Percentiles rank a stretch among this genome's conserved stretches.
Evolutionary conservation across 768 basidiomycete genomes (phyloP).

Genomic region (Boletus bicolor): DNA sequence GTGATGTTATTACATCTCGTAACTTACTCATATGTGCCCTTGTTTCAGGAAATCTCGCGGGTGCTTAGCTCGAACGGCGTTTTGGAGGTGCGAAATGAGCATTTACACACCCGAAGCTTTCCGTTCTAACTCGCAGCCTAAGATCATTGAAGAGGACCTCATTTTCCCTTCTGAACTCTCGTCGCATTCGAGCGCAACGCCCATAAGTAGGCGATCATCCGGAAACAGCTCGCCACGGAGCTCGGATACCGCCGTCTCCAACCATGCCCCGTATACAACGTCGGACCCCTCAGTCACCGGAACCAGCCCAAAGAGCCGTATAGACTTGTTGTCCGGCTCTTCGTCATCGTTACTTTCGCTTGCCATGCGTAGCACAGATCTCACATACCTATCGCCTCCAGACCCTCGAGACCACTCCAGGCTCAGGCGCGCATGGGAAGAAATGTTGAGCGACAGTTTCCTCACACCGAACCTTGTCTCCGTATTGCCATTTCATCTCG

Average conservation of each 20-base stretch:
- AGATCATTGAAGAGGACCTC: conserved; percentile 74
- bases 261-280: conserved; percentile 14
- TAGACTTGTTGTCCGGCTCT: conserved; percentile 12
- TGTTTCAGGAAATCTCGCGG: conserved; percentile 58
- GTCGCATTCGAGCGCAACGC: conserved; percentile 2
- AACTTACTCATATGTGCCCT: conserved; percentile 11
- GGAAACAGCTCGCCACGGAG: conserved; percentile 25
- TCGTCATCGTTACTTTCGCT: conserved; percentile 24
- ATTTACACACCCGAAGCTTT: not conserved
- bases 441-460: conserved; percentile 60
- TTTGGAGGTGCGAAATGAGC: conserved; percentile 51
- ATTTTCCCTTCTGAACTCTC: conserved; percentile 56
- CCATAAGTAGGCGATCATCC: conserved; percentile 16
- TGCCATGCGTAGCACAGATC: conserved; percentile 9
- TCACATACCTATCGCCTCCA: conserved; percentile 18
- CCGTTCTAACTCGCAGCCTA: conserved; percentile 8
- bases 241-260: conserved; percentile 28
- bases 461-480: conserved; percentile 51
- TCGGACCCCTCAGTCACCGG: conserved; percentile 22
- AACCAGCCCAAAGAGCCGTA: conserved; percentile 12
- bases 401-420: conserved; percentile 61
- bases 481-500: conserved; percentile 66
- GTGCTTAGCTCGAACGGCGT: conserved; percentile 60
- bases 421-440: conserved; percentile 62
- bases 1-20: conserved; percentile 11